A percentile compares a stretch with the other conserved stretches of the same genome.
Evolutionary conservation across 2,329 filamentous ascomycete species (phyloP).

Genomic region (Pseudogymnoascus verrucosus): DNA sequence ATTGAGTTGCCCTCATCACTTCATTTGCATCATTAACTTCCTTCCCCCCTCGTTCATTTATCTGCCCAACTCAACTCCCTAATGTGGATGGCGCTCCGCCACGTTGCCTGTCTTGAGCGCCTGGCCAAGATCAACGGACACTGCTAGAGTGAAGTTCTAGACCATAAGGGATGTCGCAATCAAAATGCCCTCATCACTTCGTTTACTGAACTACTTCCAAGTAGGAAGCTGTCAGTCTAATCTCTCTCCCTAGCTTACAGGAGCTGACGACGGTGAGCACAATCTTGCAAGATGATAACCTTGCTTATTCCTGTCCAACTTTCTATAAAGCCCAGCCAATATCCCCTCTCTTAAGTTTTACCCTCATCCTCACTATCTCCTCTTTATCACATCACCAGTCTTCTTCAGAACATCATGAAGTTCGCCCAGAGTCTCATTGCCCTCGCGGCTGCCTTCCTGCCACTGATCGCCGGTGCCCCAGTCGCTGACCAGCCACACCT

Average conservation of each 20-base stretch:
- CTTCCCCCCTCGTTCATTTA: too few relatives aligned
- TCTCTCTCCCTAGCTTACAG: not conserved
- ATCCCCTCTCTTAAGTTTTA: not conserved
- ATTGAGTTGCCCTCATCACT: not conserved
- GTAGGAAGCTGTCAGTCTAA: not conserved
- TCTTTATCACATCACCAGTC: not conserved
- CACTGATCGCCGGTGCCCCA: conserved; percentile 22
- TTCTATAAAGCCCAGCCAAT: not conserved
- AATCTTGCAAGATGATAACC: not conserved
- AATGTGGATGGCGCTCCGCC: not conserved
- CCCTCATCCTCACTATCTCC: not conserved
- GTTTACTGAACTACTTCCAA: not conserved
- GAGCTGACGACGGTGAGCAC: not conserved
- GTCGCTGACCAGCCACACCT: conserved; percentile 8
- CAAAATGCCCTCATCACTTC: not conserved
- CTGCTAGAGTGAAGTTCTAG: not conserved
- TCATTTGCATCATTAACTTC: not conserved
- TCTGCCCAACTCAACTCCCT: not conserved
- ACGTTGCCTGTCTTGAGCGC: not conserved
- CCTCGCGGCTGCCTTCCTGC: conserved; percentile 22
- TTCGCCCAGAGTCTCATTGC: conserved; percentile 11
- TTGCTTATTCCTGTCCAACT: not conserved
- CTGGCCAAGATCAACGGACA: not conserved
- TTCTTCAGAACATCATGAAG: not conserved
- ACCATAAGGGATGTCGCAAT: not conserved